Base-by-base conservation (phyloP, 176 grass and related monocot genomes). In the Triticum monococcum region DNA sequence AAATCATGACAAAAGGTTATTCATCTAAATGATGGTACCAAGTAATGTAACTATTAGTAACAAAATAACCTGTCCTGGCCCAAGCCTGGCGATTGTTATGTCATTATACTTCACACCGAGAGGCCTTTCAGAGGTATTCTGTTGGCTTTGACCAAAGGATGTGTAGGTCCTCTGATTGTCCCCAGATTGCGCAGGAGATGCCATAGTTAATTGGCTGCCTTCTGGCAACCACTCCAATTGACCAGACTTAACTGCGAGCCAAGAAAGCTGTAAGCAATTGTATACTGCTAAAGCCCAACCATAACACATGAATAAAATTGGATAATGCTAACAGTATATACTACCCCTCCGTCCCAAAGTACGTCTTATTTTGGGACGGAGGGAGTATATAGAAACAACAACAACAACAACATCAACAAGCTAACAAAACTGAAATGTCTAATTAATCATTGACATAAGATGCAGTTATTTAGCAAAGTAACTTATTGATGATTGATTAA, bases 221-320 rank as follows among this genome's bases (percentile, higher is more conserved):
- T 96, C 92, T 82, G 93, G 93, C 77, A 98, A 83, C 93, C 96
- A 98, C 68, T 98, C 82, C 33, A 98, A 88, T 72, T 92, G 86
- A 88, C 82, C 82, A 88, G 96, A 92, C 77, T 89, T 98, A 41
- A 98, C 96, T 98, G 93, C 16, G 63, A 87, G 43, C 45, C 31
- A 88, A 76, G 26, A 82, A 81, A 85, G 26, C n/a, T 66, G 79
- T 81, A 28, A 88, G 46, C 5, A 6, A 23, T 52, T 80, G 35
- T 40, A 68, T 45, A 69, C 23, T 18, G 69, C 52, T 85, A 88
- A 82, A 83, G 59, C 26, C 30, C 37, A 64, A 74, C 4, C 54
- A 73, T 38, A 43, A 72, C 50, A 12, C 5, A 68, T 0, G 66
- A 36, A 72, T 23, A 64, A 20, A 69, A 68, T 16, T 50, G 50